phyloP scores from a whole-genome alignment of 2,329 filamentous ascomycete genomes.

The Ophiostoma australiae region DNA sequence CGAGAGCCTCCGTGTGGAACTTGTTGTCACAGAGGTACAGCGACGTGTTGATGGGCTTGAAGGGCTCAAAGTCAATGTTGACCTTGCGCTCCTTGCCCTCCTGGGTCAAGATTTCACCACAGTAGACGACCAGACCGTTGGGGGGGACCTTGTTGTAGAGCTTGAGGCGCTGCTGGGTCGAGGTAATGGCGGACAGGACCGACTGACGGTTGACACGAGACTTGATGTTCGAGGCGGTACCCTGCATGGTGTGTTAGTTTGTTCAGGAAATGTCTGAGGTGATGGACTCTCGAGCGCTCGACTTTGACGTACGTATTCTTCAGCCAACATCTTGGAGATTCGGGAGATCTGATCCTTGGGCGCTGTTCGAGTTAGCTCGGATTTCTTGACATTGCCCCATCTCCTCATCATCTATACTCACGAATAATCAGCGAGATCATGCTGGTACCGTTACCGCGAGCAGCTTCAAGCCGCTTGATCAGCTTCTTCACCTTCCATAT shows the following conservation, averaged over 20 bases:
- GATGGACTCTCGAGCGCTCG: neutral
- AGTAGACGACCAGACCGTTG: constrained; percentile 97
- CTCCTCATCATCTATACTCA: constrained; percentile 43
- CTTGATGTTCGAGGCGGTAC: constrained; percentile 99
- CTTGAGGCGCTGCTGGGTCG: constrained; percentile 97
- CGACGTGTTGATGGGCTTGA: constrained; percentile 99
- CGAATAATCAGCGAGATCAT: constrained; percentile 99
- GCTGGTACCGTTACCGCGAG: constrained; percentile 95
- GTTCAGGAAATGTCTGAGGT: neutral
- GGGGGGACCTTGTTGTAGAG: constrained; percentile 98
- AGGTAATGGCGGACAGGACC: constrained; percentile 95
- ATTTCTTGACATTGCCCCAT: constrained; percentile 26
- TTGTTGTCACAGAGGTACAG: constrained; percentile 99
- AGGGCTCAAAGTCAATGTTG: constrained; percentile 99
- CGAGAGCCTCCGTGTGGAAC: constrained; percentile 96
- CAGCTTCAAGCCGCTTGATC: constrained; percentile 96
- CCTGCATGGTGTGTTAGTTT: constrained; percentile 47
- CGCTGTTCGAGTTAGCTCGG: constrained; percentile 18
- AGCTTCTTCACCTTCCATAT: constrained; percentile 99
- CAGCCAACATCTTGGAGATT: constrained; percentile 98
- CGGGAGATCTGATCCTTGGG: constrained; percentile 98
- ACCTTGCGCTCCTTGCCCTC: constrained; percentile 99
- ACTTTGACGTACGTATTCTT: constrained; percentile 79
- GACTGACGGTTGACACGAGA: constrained; percentile 98
- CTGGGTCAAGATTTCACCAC: constrained; percentile 98